Evolutionary conservation across 192 early-diverging fungal species (phyloP).

Genomic region (Rhizophagus clarus): DNA sequence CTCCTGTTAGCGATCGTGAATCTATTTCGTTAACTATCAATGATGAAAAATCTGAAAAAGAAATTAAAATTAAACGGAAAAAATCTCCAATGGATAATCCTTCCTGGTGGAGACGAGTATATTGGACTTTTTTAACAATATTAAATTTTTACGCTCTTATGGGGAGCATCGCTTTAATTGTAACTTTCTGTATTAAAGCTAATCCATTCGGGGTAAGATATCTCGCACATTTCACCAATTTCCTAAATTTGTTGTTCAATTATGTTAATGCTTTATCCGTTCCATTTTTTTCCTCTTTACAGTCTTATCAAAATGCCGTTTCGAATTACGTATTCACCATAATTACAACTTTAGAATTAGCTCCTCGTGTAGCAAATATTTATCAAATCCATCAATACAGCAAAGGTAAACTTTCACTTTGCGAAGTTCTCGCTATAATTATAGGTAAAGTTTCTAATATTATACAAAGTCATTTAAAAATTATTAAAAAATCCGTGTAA

Average conservation of each 20-base stretch:
- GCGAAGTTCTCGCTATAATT: not conserved
- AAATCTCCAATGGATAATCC: constrained; percentile 2
- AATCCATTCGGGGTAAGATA: not conserved
- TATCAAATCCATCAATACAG: constrained; percentile 13
- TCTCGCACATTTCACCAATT: not conserved
- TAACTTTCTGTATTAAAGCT: not conserved
- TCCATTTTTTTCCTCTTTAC: not conserved
- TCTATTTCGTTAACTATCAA: not conserved
- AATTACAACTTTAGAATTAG: constrained; percentile 18
- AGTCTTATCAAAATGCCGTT: not conserved
- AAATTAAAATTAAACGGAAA: not conserved
- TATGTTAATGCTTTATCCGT: not conserved
- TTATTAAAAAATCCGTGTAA: no score
- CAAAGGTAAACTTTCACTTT: not conserved
- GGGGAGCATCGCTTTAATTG: not conserved
- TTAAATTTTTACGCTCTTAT: not conserved
- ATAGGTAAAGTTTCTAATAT: not conserved
- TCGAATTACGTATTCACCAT: not conserved
- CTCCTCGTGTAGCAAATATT: constrained; percentile 7
- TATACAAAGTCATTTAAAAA: no score
- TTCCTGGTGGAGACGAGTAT: not conserved
- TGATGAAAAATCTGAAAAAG: not conserved
- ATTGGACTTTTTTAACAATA: not conserved
- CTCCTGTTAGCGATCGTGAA: not conserved
- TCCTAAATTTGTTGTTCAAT: no score